Evolutionary conservation across 495 filamentous ascomycete genomes (phyloP), one percentile per base, ranked within the genome.

Genomic region (Aspergillus sclerotiicarbonarius): DNA sequence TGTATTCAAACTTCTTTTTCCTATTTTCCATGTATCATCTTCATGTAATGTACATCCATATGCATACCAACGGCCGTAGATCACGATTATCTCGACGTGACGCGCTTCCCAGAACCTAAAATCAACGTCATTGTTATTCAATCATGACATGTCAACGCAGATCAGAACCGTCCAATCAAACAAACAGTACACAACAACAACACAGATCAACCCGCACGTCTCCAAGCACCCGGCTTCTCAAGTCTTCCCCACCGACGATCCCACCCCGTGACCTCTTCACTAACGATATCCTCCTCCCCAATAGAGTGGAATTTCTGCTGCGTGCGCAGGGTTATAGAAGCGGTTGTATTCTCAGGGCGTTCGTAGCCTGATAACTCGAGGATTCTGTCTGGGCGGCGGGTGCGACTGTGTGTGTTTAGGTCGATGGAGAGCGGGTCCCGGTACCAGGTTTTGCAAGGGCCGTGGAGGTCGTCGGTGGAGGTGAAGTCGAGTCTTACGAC

Each of bases 401-500:
- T 16, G 48, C 51, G 8, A 6, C 20, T 54, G 9, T 57, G 20
- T 45, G 43, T 31, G 18, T 65, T 51, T 0, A 66, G 10, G 8
- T 66, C 62, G 21, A 73, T 45, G 30, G 57, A 59, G 5, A 79
- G 61, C 46, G 67, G 62, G n/a, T 63, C 54, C 8, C 69, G 51
- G 54, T 72, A 76, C 76, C 76, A 79, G 12, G 60, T 57, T 13
- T 62, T 57, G 9, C 51, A 19, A 1, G 67, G 50, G 12, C 74
- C 73, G 4, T 66, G 62, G 33, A 78, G 37, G 44, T 80, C 77
- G 60, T 78, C 76, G 1, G 74, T 76, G 0, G 76, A 79, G 7
- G 73, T 74, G 63, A 87, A 79, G 43, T 83, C 80, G 2, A 87
- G 67, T 20, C 80, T 75, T 6, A 84, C 55, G 1, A 87, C 69